phyloP scores from a whole-genome alignment of 805 yeast species.

The Ogataea henricii region DNA sequence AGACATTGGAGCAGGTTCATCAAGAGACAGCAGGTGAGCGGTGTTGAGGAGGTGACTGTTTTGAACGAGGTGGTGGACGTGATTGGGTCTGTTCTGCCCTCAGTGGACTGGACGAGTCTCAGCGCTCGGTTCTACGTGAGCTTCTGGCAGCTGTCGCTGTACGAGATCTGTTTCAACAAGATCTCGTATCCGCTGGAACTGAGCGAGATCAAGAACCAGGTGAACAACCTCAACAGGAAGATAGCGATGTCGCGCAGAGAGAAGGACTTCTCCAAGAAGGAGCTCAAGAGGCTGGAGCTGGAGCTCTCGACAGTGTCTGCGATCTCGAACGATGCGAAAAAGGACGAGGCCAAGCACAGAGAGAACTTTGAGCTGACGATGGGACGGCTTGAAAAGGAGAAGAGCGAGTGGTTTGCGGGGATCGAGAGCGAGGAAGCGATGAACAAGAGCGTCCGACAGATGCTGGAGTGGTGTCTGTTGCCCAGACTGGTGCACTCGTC shows the following conservation, averaged over 20 bases:
- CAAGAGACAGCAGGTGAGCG: constrained; percentile 22
- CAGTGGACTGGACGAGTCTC: constrained; percentile 32
- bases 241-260: constrained; percentile 35
- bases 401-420: constrained; percentile 42
- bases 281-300: constrained; percentile 29
- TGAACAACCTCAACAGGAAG: constrained; percentile 39
- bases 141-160: constrained; percentile 75
- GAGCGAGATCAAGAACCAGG: constrained; percentile 39
- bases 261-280: constrained; percentile 25
- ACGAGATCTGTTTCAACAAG: constrained; percentile 63
- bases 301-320: constrained; percentile 30
- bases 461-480: constrained; percentile 65
- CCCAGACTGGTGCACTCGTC: constrained; percentile 82
- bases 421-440: constrained; percentile 17
- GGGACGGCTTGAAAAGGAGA: constrained; percentile 33
- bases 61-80: constrained; percentile 16
- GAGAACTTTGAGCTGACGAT: constrained; percentile 38
- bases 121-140: constrained; percentile 49
- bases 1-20: constrained; percentile 35
- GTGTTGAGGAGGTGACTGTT: constrained; percentile 12
- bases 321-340: constrained; percentile 34
- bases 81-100: constrained; percentile 18
- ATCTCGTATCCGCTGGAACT: constrained; percentile 51
- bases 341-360: constrained; percentile 49
- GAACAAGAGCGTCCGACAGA: constrained; percentile 10